Percentiles rank a stretch among this genome's conserved stretches.
phyloP scores from a whole-genome alignment of 2,329 filamentous ascomycete genomes.

The Zymoseptoria pseudotritici region DNA sequence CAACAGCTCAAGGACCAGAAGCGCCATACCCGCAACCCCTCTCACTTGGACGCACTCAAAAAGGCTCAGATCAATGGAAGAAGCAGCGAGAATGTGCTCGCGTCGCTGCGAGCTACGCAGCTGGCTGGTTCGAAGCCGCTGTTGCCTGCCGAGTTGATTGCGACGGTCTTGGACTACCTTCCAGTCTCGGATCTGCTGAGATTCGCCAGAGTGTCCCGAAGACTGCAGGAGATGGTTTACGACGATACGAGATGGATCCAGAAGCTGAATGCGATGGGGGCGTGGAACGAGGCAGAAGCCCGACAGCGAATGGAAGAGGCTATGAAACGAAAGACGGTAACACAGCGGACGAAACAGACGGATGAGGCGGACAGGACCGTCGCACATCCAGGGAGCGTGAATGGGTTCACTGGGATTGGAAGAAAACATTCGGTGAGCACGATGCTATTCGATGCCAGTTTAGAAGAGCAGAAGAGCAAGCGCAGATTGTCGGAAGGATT shows the following conservation, averaged over 20 bases:
- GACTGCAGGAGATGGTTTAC: constrained; percentile 96
- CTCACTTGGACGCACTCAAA: constrained; percentile 23
- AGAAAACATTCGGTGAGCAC: constrained; percentile 36
- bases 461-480: constrained; percentile 56
- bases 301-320: constrained; percentile 70
- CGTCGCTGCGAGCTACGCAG: constrained; percentile 69
- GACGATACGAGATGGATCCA: constrained; percentile 95
- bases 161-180: constrained; percentile 80
- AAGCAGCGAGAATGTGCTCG: constrained; percentile 50
- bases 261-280: constrained; percentile 74
- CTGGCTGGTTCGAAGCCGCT: constrained; percentile 71
- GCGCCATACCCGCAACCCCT: constrained; percentile 22
- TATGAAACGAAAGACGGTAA: constrained; percentile 50
- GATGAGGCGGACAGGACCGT: constrained; percentile 35
- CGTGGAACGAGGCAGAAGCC: constrained; percentile 87
- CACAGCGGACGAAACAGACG: constrained; percentile 37
- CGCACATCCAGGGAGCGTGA: constrained; percentile 27
- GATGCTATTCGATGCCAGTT: constrained; percentile 66
- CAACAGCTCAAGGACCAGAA: constrained; percentile 10
- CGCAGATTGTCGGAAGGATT: constrained; percentile 60
- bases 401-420: constrained; percentile 32
- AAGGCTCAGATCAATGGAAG: constrained; percentile 22
- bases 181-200: constrained; percentile 76
- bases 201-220: constrained; percentile 75
- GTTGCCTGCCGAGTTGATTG: constrained; percentile 87